Evolutionary conservation across 768 basidiomycete genomes (phyloP).

Genomic region (Leucocoprinus leucothites): DNA sequence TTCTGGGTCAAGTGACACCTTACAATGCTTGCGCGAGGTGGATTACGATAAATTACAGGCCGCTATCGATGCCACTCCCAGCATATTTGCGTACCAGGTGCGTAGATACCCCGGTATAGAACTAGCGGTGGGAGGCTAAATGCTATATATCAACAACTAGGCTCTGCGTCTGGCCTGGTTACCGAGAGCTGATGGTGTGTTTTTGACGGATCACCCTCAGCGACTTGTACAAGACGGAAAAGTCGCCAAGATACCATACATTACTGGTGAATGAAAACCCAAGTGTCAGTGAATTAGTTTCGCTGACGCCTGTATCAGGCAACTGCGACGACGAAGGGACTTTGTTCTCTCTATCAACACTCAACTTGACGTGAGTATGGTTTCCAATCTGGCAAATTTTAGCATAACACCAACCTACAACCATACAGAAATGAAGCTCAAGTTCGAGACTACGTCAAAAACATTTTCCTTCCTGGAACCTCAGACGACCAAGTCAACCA

Average conservation of each 20-base stretch:
- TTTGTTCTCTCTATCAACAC: slow-evolving; percentile 43
- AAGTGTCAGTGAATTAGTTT: background rate
- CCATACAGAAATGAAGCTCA: slow-evolving; percentile 21
- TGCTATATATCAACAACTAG: slow-evolving; percentile 22
- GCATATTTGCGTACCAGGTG: slow-evolving; percentile 38
- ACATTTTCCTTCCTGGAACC: slow-evolving; percentile 29
- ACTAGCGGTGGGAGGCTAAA: background rate
- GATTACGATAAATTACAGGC: slow-evolving; percentile 32
- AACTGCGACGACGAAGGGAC: slow-evolving; percentile 65
- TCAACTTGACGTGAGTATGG: slow-evolving; percentile 45
- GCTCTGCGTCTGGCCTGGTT: slow-evolving; percentile 43
- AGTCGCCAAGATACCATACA: slow-evolving; percentile 46
- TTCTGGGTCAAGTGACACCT: slow-evolving; percentile 31
- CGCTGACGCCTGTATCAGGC: slow-evolving; percentile 24
- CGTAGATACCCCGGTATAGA: background rate
- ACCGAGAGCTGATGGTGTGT: slow-evolving; percentile 46
- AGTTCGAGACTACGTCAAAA: slow-evolving; percentile 20
- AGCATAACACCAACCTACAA: background rate
- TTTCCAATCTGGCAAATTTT: background rate
- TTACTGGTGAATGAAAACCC: slow-evolving; percentile 32
- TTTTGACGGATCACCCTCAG: slow-evolving; percentile 44
- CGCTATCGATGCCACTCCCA: slow-evolving; percentile 37
- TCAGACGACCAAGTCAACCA: slow-evolving; percentile 24
- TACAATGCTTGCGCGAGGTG: slow-evolving; percentile 37
- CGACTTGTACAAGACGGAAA: slow-evolving; percentile 38